phyloP scores from a whole-genome alignment of 2,329 filamentous ascomycete species.

The Blastomyces percursus region DNA sequence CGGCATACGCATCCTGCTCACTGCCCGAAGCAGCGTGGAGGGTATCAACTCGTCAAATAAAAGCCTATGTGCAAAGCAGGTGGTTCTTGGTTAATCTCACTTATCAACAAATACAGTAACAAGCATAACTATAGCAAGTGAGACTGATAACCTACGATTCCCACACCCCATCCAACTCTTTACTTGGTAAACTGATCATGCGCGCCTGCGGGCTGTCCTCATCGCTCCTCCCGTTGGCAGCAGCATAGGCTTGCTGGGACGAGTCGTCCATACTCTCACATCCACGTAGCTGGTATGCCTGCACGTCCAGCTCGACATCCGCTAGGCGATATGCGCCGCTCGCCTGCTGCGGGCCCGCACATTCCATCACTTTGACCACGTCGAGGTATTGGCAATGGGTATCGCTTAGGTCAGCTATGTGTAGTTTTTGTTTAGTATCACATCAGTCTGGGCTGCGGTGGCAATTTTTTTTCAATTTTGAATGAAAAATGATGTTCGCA shows the following conservation, averaged over 20 bases:
- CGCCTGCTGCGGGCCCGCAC: conserved; percentile 21
- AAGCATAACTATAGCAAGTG: background rate
- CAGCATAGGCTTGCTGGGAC: conserved; percentile 14
- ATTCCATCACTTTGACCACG: conserved; percentile 30
- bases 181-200: conserved; percentile 28
- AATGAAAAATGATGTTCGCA: background rate
- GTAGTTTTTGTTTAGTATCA: background rate
- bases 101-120: background rate
- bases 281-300: conserved; percentile 30
- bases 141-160: conserved; percentile 26
- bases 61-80: conserved; percentile 20
- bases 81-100: background rate
- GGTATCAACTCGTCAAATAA: conserved; percentile 36
- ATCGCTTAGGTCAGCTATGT: conserved; percentile 21
- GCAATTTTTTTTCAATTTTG: background rate
- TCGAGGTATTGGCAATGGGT: conserved; percentile 20
- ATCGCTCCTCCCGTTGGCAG: conserved; percentile 14
- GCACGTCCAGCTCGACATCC: conserved; percentile 32
- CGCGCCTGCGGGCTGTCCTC: conserved; percentile 23
- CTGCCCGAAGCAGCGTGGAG: conserved; percentile 30
- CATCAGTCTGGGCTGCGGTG: background rate
- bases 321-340: conserved; percentile 22
- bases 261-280: conserved; percentile 11
- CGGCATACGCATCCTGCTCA: conserved; percentile 29
- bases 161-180: conserved; percentile 34